phyloP scores from a whole-genome alignment of 108 stramenopile species.

The Nannochloropsis oceanica region DNA sequence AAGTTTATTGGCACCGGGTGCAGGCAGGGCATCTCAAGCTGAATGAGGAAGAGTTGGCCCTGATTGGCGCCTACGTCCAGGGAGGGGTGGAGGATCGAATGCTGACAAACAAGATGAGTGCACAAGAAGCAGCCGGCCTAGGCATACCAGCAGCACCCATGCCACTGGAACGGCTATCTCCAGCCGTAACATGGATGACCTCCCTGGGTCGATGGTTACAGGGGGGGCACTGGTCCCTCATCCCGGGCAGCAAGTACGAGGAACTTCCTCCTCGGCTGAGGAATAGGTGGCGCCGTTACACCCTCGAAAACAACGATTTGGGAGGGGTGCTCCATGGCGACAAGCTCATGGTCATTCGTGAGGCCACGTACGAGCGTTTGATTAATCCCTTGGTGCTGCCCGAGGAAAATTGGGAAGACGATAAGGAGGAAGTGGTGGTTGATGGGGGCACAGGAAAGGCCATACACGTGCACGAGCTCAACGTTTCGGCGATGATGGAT shows the following conservation, averaged over 20 bases:
- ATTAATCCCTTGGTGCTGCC: too few relatives aligned
- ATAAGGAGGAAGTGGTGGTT: neutral
- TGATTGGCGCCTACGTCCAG: neutral
- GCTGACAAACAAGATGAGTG: neutral
- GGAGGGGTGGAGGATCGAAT: neutral
- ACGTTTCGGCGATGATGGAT: neutral
- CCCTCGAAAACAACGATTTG: neutral
- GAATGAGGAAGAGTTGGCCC: neutral
- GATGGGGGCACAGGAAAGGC: neutral
- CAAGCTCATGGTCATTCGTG: neutral
- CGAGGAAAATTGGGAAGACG: neutral
- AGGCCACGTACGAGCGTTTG: too few relatives aligned
- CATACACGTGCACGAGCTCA: neutral
- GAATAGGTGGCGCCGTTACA: neutral
- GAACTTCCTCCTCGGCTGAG: neutral
- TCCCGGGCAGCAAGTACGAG: neutral
- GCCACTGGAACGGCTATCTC: neutral
- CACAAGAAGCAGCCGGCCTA: neutral
- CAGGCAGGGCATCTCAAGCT: neutral
- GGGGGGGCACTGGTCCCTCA: neutral
- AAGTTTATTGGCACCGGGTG: conserved; percentile 22
- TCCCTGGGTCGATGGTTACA: neutral
- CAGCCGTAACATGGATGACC: neutral
- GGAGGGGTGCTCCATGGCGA: neutral
- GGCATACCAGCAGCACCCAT: neutral